Evolutionary conservation across 345 rosid species (phyloP).

Genomic region (Kandelia obovata): DNA sequence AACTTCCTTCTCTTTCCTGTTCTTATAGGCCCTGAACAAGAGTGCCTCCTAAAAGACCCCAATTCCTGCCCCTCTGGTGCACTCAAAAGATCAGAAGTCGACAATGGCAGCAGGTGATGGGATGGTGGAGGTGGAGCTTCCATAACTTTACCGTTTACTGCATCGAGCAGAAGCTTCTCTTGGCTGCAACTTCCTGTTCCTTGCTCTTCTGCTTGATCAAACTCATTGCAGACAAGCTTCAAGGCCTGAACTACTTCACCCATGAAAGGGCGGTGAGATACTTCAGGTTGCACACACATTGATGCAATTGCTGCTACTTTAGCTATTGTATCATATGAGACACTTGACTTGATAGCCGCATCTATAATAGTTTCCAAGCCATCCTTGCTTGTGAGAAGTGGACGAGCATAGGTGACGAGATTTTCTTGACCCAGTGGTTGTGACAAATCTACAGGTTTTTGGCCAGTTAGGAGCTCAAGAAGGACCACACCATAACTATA

Average conservation of each 20-base stretch:
- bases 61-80: constrained; percentile 34
- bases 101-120: constrained; percentile 14
- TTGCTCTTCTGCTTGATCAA: constrained; percentile 37
- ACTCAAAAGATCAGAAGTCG: constrained; percentile 30
- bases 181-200: constrained; percentile 16
- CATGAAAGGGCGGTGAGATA: constrained; percentile 64
- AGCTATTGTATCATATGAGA: constrained; percentile 42
- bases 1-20: constrained; percentile 40
- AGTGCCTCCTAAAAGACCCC: constrained; percentile 38
- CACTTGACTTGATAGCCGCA: constrained; percentile 33
- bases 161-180: constrained; percentile 19
- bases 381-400: constrained; percentile 52
- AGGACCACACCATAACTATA: constrained; percentile 80
- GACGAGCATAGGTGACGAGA: constrained; percentile 62
- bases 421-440: constrained; percentile 70
- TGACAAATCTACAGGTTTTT: constrained; percentile 66
- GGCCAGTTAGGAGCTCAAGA: constrained; percentile 65
- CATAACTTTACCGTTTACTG: constrained; percentile 23
- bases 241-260: constrained; percentile 70
- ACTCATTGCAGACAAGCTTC: constrained; percentile 59
- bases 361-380: constrained; percentile 48
- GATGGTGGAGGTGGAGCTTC: constrained; percentile 29
- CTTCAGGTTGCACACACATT: constrained; percentile 71
- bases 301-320: constrained; percentile 69
- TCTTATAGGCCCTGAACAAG: constrained; percentile 43